phyloP scores from a whole-genome alignment of 331 rosid species.

The Quercus lobata region DNA sequence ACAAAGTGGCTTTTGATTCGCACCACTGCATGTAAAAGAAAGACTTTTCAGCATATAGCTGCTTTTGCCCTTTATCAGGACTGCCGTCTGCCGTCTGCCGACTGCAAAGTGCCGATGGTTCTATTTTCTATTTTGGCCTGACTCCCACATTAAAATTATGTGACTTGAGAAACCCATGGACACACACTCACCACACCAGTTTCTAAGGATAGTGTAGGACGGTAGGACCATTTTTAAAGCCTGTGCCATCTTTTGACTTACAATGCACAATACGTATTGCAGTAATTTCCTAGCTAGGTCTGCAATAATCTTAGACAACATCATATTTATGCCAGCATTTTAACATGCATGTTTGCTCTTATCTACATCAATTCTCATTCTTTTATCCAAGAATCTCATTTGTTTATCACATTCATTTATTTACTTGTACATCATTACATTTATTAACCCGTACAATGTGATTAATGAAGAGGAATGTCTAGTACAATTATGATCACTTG shows the following conservation, averaged over 20 bases:
- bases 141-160: slow-evolving; percentile 5
- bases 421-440: too few relatives aligned
- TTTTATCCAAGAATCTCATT: neutral
- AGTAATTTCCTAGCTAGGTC: neutral
- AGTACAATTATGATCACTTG: neutral
- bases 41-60: slow-evolving; percentile 24
- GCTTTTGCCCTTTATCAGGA: slow-evolving; percentile 32
- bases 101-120: slow-evolving; percentile 6
- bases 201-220: slow-evolving; percentile 18
- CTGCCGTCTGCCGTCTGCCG: neutral
- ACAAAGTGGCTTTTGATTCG: slow-evolving; percentile 15
- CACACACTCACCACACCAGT: slow-evolving; percentile 8
- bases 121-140: slow-evolving; percentile 20
- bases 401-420: neutral
- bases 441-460: slow-evolving; percentile 23
- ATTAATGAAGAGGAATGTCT: neutral
- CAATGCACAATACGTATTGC: neutral
- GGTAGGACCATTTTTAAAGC: slow-evolving; percentile 13
- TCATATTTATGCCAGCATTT: neutral
- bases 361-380: neutral
- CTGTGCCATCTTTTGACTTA: slow-evolving; percentile 6
- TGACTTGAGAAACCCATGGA: slow-evolving; percentile 38
- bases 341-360: neutral
- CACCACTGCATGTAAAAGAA: neutral
- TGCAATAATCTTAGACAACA: neutral